Base-by-base conservation (phyloP, 306 rosid species). In the Casuarina cunninghamiana region DNA sequence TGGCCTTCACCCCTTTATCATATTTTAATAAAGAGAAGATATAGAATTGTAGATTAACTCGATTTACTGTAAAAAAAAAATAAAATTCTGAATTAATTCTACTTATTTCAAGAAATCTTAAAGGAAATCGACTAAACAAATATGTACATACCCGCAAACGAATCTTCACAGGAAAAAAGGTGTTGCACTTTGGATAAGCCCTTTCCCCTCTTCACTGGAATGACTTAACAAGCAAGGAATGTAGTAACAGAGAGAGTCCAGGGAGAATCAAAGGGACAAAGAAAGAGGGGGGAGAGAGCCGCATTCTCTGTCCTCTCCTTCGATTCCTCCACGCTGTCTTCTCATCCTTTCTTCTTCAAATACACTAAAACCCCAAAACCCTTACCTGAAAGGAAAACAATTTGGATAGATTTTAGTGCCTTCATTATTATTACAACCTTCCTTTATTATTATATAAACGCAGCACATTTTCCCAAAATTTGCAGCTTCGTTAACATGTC, bases 161-260 rank as follows among this genome's bases (percentile, higher is more conserved):
- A 26, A 26, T 26, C 32, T 26, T 26, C 1, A 26, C 32, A 26
- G 32, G 32, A 0, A 26, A 26, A 26, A 26, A 26, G 32, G 32
- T 26, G 32, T 26, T 1, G 74, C 61, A 77, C 76, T 71, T 83
- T 67, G 84, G 86, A 85, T 72, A 80, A 78, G 65, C 54, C 48
- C 38, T 37, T 26, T 15, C 3, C 51, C 39, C 78, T 74, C 72
- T 69, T 82, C 81, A 55, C 80, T 63, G 53, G 86, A 87, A 83
- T 78, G 57, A 68, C 32, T 80, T 80, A 60, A 32, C 72, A 60
- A 69, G 84, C 77, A 85, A 88, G 77, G 93, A 90, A 90, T 88
- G 88, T 55, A 85, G 88, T 70, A 39, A 74, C 77, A 79, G 85
- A 79, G 71, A 2, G 72, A 49, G 6, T 58, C 65, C 78, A 84